A percentile compares a stretch with the other conserved stretches of the same genome.
These are phyloP conservation scores for Viola odorata DNA, from an alignment of 345 rosid genomes.

Conservation along the genomic window DNA sequence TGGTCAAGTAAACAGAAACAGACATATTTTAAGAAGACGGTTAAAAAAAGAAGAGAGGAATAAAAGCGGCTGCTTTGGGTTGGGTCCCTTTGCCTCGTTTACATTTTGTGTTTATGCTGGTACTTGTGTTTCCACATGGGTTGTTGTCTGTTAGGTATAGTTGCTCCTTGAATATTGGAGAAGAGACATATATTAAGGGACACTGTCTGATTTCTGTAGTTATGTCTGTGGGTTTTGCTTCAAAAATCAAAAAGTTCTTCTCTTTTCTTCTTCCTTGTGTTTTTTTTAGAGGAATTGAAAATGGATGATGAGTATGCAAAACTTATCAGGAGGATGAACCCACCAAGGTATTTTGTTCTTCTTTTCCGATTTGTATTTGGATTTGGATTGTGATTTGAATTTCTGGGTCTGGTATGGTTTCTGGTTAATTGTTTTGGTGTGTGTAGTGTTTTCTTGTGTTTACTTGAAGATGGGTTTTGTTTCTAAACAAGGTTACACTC, in stretches of 20 bases:
- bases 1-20: too few species aligned
- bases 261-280: neutral
- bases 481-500: constrained; percentile 7
- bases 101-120: too few species aligned
- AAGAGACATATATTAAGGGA: too few species aligned
- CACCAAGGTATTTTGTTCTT: constrained; percentile 47
- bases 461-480: constrained; percentile 1
- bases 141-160: too few species aligned
- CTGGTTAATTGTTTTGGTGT: neutral
- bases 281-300: neutral
- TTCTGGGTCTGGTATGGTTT: neutral
- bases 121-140: too few species aligned
- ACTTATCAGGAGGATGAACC: constrained; percentile 85
- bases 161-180: too few species aligned
- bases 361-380: neutral
- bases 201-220: too few species aligned
- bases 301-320: constrained; percentile 86
- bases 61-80: too few species aligned
- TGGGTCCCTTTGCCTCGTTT: too few species aligned
- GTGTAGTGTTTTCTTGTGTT: neutral
- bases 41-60: too few species aligned
- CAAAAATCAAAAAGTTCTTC: neutral
- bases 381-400: neutral
- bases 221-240: too few species aligned
- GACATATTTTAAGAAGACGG: too few species aligned